These are phyloP conservation scores for Vitis hybrid DNA, from an alignment of 177 flowering plant genomes.

Conservation along the genomic window DNA sequence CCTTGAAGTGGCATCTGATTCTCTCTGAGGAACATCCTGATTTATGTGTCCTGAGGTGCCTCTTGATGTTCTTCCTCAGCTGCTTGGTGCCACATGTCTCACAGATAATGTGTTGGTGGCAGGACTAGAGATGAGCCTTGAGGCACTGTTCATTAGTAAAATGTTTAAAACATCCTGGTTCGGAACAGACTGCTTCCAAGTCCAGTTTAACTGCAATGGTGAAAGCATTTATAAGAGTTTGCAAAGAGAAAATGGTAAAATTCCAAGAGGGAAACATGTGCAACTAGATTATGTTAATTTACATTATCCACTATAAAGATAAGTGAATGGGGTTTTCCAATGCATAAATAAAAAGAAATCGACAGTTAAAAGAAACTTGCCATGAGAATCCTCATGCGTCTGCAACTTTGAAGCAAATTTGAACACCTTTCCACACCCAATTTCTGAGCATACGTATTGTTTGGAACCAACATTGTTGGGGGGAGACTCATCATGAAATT, in stretches of 20 bases:
- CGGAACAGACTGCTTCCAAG: constrained; percentile 69
- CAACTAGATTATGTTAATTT: not conserved
- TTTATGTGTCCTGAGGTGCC: constrained; percentile 70
- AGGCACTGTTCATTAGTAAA: constrained; percentile 72
- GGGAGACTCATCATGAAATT: constrained; percentile 45
- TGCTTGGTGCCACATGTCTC: constrained; percentile 75
- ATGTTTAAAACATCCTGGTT: constrained; percentile 70
- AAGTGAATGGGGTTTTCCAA: too few species aligned
- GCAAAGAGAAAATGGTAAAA: not conserved
- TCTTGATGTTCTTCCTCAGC: constrained; percentile 75
- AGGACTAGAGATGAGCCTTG: constrained; percentile 54
- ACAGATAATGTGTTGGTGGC: constrained; percentile 64
- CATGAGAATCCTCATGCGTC: constrained; percentile 82
- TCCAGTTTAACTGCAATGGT: constrained; percentile 61
- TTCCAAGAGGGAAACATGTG: not conserved
- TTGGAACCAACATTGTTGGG: constrained; percentile 21
- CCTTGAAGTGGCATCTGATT: constrained; percentile 54
- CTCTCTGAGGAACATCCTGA: constrained; percentile 20
- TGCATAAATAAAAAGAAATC: not conserved
- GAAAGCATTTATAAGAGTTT: not conserved
- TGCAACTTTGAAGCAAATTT: constrained; percentile 58
- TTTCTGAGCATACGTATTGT: constrained; percentile 47
- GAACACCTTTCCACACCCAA: constrained; percentile 79
- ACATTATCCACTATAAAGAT: too few species aligned
- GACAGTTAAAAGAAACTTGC: constrained; percentile 31